Conservation (phyloP, 192 early-diverging fungal species). For the Coemansia sp. region DNA sequence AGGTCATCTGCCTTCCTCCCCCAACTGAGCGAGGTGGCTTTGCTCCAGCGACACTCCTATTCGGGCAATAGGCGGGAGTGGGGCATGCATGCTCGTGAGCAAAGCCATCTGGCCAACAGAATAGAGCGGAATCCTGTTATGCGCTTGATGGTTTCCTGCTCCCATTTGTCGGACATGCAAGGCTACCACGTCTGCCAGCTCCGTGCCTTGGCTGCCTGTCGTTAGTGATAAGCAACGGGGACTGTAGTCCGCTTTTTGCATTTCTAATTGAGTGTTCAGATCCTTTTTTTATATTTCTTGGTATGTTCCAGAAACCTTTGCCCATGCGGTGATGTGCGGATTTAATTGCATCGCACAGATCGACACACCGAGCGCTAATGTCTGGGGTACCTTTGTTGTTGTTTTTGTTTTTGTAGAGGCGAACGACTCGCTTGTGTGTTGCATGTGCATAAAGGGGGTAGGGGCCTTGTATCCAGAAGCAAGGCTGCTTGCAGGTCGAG, state of each 20-base stretch:
- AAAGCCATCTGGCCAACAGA: not conserved
- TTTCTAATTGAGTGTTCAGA: not conserved
- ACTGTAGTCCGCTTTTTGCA: not conserved
- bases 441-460: slow-evolving; percentile 1
- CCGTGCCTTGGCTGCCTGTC: not conserved
- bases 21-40: not conserved
- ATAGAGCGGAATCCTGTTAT: not conserved
- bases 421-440: not conserved
- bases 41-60: not conserved
- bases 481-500: not conserved
- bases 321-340: not conserved
- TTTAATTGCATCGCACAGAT: not conserved
- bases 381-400: slow-evolving; percentile 3
- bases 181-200: no score
- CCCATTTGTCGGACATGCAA: slow-evolving; percentile 3
- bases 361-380: not conserved
- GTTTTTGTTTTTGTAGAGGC: not conserved
- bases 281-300: not conserved
- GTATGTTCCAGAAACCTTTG: not conserved
- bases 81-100: not conserved
- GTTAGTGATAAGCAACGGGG: no score
- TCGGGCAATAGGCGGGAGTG: no score
- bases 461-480: not conserved
- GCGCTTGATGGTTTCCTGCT: not conserved
- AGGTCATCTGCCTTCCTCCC: no score